phyloP scores from a whole-genome alignment of 2,329 filamentous ascomycete genomes.

The Colletotrichum chlorophyti region DNA sequence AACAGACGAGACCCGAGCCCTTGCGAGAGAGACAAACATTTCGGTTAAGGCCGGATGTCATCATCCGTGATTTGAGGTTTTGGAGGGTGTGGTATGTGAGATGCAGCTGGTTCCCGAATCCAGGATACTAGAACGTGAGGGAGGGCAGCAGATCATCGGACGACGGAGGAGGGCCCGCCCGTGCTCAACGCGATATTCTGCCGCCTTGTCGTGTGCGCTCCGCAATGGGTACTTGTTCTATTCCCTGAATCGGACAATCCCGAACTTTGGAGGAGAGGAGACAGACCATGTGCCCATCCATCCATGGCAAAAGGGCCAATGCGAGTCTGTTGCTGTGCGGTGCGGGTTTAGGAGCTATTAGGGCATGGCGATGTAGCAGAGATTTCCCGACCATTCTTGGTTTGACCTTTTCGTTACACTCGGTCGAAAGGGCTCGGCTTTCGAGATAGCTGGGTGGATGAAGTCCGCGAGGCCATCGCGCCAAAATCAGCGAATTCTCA shows the following conservation, averaged over 20 bases:
- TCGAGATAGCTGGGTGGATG: conserved; percentile 1
- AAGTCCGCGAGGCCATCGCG: not conserved
- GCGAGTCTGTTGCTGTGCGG: conserved; percentile 12
- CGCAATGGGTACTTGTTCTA: not conserved
- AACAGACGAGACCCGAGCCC: not conserved
- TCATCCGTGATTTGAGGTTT: not conserved
- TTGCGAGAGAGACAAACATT: not conserved
- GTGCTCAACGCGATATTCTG: not conserved
- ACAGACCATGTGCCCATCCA: not conserved
- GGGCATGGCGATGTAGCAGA: not conserved
- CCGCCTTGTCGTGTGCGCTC: not conserved
- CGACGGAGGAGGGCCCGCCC: not conserved
- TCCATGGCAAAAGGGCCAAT: conserved; percentile 16
- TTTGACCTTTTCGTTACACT: not conserved
- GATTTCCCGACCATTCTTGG: too few species aligned
- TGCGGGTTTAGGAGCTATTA: too few species aligned
- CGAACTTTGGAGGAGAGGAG: not conserved
- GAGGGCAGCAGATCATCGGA: not conserved
- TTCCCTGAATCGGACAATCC: not conserved
- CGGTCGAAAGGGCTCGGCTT: conserved; percentile 20
- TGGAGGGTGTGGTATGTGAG: not conserved
- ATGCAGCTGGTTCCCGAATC: not conserved
- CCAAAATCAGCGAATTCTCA: too few species aligned
- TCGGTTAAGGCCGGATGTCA: not conserved
- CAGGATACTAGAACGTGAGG: not conserved